Percentiles rank a stretch among this genome's conserved stretches.
These are phyloP conservation scores for Ricinus communis DNA, from an alignment of 345 rosid species.

Conservation along the genomic window DNA sequence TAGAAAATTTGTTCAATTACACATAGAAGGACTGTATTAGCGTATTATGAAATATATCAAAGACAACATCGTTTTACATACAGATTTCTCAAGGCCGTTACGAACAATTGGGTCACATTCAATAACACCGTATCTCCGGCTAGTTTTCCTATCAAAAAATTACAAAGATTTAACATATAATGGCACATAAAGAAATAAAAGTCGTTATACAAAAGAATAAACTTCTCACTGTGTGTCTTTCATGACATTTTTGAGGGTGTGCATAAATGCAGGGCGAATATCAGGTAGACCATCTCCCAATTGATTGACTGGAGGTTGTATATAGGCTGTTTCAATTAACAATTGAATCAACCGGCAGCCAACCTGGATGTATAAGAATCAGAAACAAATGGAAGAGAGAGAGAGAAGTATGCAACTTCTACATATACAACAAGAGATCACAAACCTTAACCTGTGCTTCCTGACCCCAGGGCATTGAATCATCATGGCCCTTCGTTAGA, in stretches of 20 bases:
- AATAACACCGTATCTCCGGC: constrained; percentile 90
- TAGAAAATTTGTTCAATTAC: not conserved
- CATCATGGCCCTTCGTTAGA: constrained; percentile 57
- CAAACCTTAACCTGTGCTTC: constrained; percentile 84
- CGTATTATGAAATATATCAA: constrained; percentile 1
- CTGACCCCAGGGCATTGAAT: constrained; percentile 85
- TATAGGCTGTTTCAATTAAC: constrained; percentile 78
- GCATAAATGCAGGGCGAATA: constrained; percentile 90
- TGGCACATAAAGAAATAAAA: constrained; percentile 7
- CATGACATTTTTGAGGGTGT: constrained; percentile 54
- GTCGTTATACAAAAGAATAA: constrained; percentile 20
- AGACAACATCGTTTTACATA: constrained; percentile 35
- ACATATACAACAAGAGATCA: constrained; percentile 20
- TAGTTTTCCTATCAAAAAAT: constrained; percentile 55
- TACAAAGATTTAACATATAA: constrained; percentile 4
- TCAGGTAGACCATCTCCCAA: constrained; percentile 77
- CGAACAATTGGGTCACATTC: constrained; percentile 83
- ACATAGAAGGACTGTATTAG: constrained; percentile 11
- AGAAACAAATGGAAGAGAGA: constrained; percentile 21
- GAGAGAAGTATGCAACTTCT: not conserved
- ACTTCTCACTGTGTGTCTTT: constrained; percentile 63
- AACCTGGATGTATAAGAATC: constrained; percentile 54
- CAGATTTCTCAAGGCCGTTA: constrained; percentile 89
- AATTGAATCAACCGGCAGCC: constrained; percentile 85
- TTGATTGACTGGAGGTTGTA: constrained; percentile 81